Evolutionary conservation across 2,329 filamentous ascomycete genomes (phyloP).

Genomic region (Nothophoma quercina): DNA sequence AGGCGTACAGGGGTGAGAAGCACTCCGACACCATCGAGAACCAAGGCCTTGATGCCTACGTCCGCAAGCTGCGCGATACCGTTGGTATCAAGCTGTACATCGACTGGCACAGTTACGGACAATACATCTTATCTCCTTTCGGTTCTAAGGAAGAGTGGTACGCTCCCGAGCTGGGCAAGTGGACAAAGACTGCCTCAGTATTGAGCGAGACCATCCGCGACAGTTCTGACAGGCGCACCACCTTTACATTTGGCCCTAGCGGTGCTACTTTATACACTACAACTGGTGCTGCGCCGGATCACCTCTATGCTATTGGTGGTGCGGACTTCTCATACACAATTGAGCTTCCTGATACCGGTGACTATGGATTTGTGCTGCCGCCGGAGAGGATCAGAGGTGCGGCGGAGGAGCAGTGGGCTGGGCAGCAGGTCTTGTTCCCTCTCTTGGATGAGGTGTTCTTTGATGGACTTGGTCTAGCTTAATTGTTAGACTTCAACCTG

Average conservation of each 20-base stretch:
- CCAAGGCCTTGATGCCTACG: constrained; percentile 53
- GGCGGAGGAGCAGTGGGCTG: constrained; percentile 56
- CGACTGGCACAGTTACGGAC: constrained; percentile 70
- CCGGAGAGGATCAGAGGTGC: constrained; percentile 56
- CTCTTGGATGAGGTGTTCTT: constrained; percentile 41
- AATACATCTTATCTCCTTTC: constrained; percentile 65
- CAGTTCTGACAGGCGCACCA: constrained; percentile 42
- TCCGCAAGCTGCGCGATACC: constrained; percentile 52
- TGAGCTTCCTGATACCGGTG: constrained; percentile 58
- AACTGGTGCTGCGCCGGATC: constrained; percentile 54
- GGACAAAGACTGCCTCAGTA: constrained; percentile 58
- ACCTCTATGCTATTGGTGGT: constrained; percentile 50
- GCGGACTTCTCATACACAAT: constrained; percentile 56
- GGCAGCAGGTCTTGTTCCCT: constrained; percentile 33
- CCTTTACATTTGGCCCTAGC: constrained; percentile 55
- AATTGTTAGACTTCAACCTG: no score
- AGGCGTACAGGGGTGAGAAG: constrained; percentile 41
- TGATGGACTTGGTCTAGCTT: constrained; percentile 33
- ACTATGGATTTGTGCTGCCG: constrained; percentile 59
- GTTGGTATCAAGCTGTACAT: constrained; percentile 67
- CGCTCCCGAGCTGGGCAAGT: constrained; percentile 57
- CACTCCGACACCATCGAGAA: constrained; percentile 41
- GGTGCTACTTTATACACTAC: constrained; percentile 68
- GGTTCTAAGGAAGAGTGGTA: constrained; percentile 63
- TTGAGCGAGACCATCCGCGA: constrained; percentile 61